Conservation (phyloP, 2,329 filamentous ascomycete species). For the Aspergillus brasiliensis region DNA sequence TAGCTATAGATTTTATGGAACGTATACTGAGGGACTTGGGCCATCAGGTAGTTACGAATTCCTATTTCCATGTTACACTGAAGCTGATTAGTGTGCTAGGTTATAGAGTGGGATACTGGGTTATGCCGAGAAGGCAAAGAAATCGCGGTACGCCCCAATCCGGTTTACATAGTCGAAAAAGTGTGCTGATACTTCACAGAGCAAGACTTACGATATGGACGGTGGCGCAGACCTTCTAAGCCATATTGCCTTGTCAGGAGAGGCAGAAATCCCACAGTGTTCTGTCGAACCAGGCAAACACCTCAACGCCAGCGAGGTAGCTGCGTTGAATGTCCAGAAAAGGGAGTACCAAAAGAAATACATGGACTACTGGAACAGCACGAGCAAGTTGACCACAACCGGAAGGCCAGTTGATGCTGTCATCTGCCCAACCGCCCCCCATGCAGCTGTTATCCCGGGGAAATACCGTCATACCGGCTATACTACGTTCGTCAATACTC, state of each 20-base stretch:
- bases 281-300: slow-evolving; percentile 23
- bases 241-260: slow-evolving; percentile 34
- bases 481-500: slow-evolving; percentile 38
- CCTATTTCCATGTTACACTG: fast-evolving
- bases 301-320: slow-evolving; percentile 19
- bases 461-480: slow-evolving; percentile 33
- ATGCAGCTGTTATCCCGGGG: slow-evolving; percentile 40
- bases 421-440: slow-evolving; percentile 43
- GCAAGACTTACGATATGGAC: slow-evolving; percentile 32
- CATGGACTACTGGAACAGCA: slow-evolving; percentile 30
- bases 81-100: neutral
- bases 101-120: neutral
- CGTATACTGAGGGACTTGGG: neutral
- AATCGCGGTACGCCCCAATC: neutral
- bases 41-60: neutral
- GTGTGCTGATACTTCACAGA: neutral
- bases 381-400: slow-evolving; percentile 13
- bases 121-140: neutral
- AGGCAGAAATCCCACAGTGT: slow-evolving; percentile 42
- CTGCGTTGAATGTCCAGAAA: slow-evolving; percentile 35
- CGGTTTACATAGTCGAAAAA: neutral
- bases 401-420: slow-evolving; percentile 40
- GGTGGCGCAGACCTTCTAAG: slow-evolving; percentile 34
- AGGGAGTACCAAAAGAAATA: slow-evolving; percentile 40
- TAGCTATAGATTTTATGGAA: neutral